These are phyloP conservation scores for Eucalyptus brandiana DNA, from an alignment of 345 rosid genomes.

Conservation along the genomic window DNA sequence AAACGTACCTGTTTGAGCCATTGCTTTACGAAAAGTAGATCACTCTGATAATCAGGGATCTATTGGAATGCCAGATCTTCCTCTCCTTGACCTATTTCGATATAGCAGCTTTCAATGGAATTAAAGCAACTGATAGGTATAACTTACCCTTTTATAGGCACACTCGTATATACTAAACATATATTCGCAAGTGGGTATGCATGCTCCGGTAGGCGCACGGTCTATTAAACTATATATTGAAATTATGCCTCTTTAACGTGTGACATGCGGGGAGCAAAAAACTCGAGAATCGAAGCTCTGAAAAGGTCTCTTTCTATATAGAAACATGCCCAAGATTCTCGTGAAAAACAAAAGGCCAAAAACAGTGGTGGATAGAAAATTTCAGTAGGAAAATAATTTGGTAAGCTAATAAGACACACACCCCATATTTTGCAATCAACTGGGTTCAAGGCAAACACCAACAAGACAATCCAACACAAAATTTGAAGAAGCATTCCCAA, in stretches of 20 bases:
- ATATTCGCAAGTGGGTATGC: too few species aligned
- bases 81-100: too few species aligned
- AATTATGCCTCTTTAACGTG: neutral
- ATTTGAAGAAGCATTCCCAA: neutral
- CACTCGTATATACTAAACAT: neutral
- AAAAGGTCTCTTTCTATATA: neutral
- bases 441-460: neutral
- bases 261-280: rapidly evolving
- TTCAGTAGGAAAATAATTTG: neutral
- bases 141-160: too few species aligned
- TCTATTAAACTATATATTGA: too few species aligned
- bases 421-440: neutral
- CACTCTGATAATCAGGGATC: too few species aligned
- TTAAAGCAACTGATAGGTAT: too few species aligned
- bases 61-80: too few species aligned
- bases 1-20: too few species aligned
- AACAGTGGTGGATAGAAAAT: neutral
- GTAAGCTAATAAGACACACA: neutral
- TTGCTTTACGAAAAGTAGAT: too few species aligned
- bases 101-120: too few species aligned
- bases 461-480: neutral
- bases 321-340: neutral
- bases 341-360: neutral
- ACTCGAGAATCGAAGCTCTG: neutral
- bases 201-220: too few species aligned